Evolutionary conservation across 371 early-diverging fungal genomes (phyloP), one percentile per base, ranked within the genome.

Genomic region (Scutellospora calospora): DNA sequence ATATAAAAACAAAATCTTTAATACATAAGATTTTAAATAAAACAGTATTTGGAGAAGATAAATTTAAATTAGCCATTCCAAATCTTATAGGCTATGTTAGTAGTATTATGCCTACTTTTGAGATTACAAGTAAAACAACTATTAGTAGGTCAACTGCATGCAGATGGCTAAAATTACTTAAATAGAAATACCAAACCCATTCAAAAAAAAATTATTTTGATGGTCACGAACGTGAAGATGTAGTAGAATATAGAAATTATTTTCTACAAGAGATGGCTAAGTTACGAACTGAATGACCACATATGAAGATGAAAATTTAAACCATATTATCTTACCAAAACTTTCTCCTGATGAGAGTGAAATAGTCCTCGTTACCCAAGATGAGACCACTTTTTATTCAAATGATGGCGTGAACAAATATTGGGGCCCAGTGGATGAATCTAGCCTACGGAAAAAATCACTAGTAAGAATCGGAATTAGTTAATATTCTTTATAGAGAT

Each of bases 301-400:
- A 60, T 60, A 25, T 60, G 60, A 60, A 27, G 25, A 22, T 25
- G 60, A 60, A 60, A 27, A 60, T 25, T 20, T 60, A 11, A 22
- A 60, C 3, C n/a, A 60, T 1, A 62, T 62, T 25, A 25, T 60
- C 22, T 60, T 9, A 12, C 27, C 27, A 25, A 22, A 9, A 60
- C 29, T 60, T 25, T 5, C 4, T 25, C 27, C 22, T 33, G 16
- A 33, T 60, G 60, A 25, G 9, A 4, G 3, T 25, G 22, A 25
- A 60, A 9, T 25, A 20, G 29, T 60, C 22, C 22, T 11, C 2
- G 60, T 60, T n/a, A 75, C 35, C 18, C 35, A 75, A 57, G 76
- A 75, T 75, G 76, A 75, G 29, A 31, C 11, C 3, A 55, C 18
- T 2, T 75, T 75, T 75, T 75, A 75, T 75, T 11, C 59, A 14